Evolutionary conservation across 2,329 filamentous ascomycete species (phyloP), one percentile per base, ranked within the genome.

Genomic region (Aspergillus novoparasiticus): DNA sequence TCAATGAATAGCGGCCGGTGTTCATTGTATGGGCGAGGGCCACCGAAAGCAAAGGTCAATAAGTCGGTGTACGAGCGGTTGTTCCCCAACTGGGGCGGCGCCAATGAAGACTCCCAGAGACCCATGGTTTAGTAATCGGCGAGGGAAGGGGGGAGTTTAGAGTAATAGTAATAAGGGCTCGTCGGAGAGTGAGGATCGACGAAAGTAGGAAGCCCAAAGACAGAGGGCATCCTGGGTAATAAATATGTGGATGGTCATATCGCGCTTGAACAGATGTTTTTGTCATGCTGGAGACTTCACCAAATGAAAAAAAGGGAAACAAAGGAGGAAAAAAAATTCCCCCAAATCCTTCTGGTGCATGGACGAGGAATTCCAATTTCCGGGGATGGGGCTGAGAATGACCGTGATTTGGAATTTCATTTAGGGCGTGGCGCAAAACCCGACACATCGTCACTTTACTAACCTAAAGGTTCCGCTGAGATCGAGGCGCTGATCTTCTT

Each of bases 1-100:
- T 82, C 79, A 57, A 82, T 78, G 58, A 79, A 80, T 41, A 82
- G 61, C 14, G 77, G 79, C 58, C 73, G 74, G n/a, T 75, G 67
- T 26, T 71, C 68, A 55, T 79, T 76, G 62, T 78, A 80, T 23
- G 65, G 62, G 16, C 68, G 68, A 16, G 77, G 72, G 16, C 74
- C 73, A 45, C 69, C 70, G 62, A 82, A 80, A 9, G 76, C 75
- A 67, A 80, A 82, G 50, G 75, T 78, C 59, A 82, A 68, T 58
- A 82, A 71, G 68, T 82, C 80, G 50, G 74, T 76, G 65, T 76
- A 75, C 48, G 68, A 51, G 45, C 66, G 67, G 63, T 67, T 39
- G 51, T 55, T 16, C 30, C 63, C 66, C 53, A 56, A 43, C 58
- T 65, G 39, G 63, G 68, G 63, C 54, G 56, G 48, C 30, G 64